Conservation (phyloP, 2,329 filamentous ascomycete genomes). For the Colletotrichum truncatum region DNA sequence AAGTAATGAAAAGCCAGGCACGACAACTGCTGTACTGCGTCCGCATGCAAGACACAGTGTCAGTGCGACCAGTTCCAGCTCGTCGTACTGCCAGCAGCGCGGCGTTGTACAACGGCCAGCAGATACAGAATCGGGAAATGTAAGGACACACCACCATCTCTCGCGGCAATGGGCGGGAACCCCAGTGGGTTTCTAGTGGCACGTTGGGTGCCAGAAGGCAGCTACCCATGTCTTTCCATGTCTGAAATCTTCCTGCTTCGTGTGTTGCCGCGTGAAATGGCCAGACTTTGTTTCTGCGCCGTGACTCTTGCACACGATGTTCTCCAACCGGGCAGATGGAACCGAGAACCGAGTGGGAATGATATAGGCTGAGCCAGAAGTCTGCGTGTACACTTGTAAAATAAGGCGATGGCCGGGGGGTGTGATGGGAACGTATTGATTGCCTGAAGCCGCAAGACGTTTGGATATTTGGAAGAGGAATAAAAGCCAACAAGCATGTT, state of each 20-base stretch:
- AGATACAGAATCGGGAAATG: constrained; percentile 50
- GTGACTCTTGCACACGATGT: not conserved
- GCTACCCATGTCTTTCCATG: constrained; percentile 42
- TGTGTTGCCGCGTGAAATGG: not conserved
- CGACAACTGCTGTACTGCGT: constrained; percentile 47
- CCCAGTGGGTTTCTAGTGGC: constrained; percentile 44
- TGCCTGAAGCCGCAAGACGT: not conserved
- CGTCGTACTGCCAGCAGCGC: constrained; percentile 56
- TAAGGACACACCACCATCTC: constrained; percentile 44
- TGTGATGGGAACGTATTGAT: not conserved
- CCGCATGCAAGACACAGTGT: constrained; percentile 43
- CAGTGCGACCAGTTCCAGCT: constrained; percentile 37
- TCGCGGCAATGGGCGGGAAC: constrained; percentile 44
- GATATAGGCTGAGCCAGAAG: not conserved
- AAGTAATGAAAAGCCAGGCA: constrained; percentile 38
- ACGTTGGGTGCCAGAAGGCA: constrained; percentile 43
- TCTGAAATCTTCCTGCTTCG: not conserved
- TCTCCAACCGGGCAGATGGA: not conserved
- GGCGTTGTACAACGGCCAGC: constrained; percentile 53
- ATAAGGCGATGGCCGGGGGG: not conserved
- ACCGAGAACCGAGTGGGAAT: not conserved
- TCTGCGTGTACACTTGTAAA: constrained; percentile 6
- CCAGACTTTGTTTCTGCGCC: not conserved
- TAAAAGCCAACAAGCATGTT: constrained; percentile 25
- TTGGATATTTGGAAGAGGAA: constrained; percentile 8